phyloP scores from a whole-genome alignment of 2,329 filamentous ascomycete species.

The Apiospora aurea region DNA sequence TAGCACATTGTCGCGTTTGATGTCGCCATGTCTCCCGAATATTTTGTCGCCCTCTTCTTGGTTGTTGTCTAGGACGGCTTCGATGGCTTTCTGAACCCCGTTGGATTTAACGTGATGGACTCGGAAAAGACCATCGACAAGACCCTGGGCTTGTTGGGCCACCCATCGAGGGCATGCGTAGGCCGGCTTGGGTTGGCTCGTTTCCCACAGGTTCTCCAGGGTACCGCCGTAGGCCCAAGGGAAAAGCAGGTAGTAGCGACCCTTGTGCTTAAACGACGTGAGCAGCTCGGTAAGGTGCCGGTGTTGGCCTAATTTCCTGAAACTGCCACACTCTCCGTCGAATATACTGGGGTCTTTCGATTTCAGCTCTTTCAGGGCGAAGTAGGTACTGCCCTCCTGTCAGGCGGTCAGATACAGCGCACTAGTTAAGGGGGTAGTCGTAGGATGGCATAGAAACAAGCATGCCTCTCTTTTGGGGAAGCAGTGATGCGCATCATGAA shows the following conservation, averaged over 20 bases:
- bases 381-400: neutral
- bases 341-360: conserved; percentile 1
- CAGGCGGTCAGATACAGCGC: neutral
- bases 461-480: conserved; percentile 10
- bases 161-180: neutral
- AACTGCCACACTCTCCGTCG: neutral
- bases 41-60: neutral
- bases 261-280: neutral
- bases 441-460: neutral
- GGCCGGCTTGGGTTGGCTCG: neutral
- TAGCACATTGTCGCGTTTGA: conserved; percentile 9
- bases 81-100: neutral
- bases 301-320: neutral
- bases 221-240: neutral
- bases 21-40: conserved; percentile 4
- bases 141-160: neutral
- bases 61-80: neutral
- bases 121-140: neutral
- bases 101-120: neutral
- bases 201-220: neutral
- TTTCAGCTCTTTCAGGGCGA: neutral
- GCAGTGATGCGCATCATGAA: neutral
- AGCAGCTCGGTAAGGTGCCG: neutral
- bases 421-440: neutral
- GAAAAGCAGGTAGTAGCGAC: neutral